Conservation (phyloP, 306 rosid genomes). For the Quercus suber region DNA sequence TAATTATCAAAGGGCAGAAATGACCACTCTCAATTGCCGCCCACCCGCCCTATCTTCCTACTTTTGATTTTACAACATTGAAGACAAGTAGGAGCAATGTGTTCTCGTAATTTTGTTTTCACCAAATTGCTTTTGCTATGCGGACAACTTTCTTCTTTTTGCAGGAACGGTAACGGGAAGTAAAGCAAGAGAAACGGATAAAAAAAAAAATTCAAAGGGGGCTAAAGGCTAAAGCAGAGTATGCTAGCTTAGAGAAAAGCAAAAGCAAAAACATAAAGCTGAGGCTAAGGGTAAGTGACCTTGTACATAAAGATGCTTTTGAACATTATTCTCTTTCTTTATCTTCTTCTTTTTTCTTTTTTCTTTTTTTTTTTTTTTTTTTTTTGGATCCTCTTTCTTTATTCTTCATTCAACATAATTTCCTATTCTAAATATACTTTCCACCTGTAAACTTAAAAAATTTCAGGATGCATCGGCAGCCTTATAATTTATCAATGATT, state of each 20-base stretch:
- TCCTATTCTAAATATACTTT: slow-evolving; percentile 13
- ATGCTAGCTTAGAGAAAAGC: slow-evolving; percentile 28
- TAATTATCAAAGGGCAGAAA: neutral
- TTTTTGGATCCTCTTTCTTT: slow-evolving; percentile 23
- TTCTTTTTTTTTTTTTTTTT: too few species aligned
- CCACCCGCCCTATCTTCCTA: neutral
- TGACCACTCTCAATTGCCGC: slow-evolving; percentile 17
- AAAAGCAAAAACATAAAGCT: slow-evolving; percentile 37
- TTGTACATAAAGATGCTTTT: slow-evolving; percentile 46
- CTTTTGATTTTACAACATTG: neutral
- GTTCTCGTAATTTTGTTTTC: neutral
- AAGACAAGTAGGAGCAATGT: neutral
- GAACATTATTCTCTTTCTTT: slow-evolving; percentile 45
- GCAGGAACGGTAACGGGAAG: slow-evolving; percentile 15
- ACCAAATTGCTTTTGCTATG: neutral
- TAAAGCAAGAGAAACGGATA: slow-evolving; percentile 5
- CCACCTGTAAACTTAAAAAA: neutral
- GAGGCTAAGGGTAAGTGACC: slow-evolving; percentile 26
- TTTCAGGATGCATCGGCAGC: too few species aligned
- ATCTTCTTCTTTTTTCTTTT: neutral
- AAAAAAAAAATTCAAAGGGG: slow-evolving; percentile 17
- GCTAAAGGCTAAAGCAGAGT: slow-evolving; percentile 22
- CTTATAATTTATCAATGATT: too few species aligned
- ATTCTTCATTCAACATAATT: slow-evolving; percentile 25
- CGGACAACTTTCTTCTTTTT: neutral